Percentiles rank a stretch among this genome's conserved stretches.
Evolutionary conservation across 2,329 filamentous ascomycete genomes (phyloP).

Genomic region (Penicillium vulpinum): DNA sequence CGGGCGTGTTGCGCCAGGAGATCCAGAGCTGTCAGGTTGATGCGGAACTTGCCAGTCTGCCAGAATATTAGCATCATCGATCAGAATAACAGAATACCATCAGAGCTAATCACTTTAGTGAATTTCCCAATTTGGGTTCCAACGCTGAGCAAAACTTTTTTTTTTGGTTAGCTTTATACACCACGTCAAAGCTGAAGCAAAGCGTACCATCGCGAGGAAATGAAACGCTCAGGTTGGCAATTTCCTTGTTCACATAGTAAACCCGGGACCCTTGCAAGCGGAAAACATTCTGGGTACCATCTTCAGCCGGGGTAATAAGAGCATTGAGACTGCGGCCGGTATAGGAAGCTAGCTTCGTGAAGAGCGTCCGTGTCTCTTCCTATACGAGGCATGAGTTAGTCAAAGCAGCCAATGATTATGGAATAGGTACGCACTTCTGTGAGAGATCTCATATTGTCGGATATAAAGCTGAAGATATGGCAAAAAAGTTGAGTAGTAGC

Average conservation of each 20-base stretch:
- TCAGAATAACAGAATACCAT: neutral
- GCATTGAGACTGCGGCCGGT: conserved; percentile 55
- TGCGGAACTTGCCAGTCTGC: conserved; percentile 85
- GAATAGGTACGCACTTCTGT: conserved; percentile 68
- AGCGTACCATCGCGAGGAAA: conserved; percentile 63
- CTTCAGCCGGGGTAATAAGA: conserved; percentile 55
- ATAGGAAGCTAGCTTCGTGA: conserved; percentile 92
- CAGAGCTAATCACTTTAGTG: neutral
- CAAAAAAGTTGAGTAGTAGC: neutral
- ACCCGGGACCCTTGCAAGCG: conserved; percentile 78
- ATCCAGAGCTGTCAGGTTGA: conserved; percentile 90
- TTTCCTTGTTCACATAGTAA: conserved; percentile 86
- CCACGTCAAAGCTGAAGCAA: no score
- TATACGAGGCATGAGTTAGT: neutral
- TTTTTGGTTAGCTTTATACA: no score
- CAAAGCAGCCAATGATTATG: conserved; percentile 55
- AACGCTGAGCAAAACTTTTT: conserved; percentile 60
- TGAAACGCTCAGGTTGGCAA: conserved; percentile 88
- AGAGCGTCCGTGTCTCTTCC: conserved; percentile 65
- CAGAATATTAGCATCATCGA: neutral
- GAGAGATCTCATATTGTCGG: conserved; percentile 7
- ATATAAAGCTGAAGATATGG: conserved; percentile 1
- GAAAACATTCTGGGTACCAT: conserved; percentile 65
- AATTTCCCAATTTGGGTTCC: conserved; percentile 63
- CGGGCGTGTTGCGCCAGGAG: conserved; percentile 87